These are phyloP conservation scores for Xylariaceae sp. DNA, from an alignment of 2,329 filamentous ascomycete species.

Conservation along the genomic window DNA sequence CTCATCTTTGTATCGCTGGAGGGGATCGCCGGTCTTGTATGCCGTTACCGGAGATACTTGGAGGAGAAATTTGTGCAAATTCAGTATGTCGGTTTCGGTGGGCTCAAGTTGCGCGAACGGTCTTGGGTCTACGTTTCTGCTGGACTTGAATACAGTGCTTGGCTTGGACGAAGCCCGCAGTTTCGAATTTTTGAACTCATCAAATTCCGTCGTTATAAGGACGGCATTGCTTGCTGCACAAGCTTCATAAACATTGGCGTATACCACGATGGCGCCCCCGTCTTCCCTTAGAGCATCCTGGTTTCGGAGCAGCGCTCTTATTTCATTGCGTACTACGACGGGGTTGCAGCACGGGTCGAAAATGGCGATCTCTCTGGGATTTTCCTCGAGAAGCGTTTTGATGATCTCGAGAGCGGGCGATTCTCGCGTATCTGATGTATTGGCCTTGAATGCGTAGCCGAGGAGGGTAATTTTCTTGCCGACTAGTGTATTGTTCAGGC, in stretches of 20 bases:
- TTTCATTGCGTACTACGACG: slow-evolving; percentile 47
- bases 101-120: slow-evolving; percentile 38
- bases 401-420: slow-evolving; percentile 66
- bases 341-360: slow-evolving; percentile 63
- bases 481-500: slow-evolving; percentile 64
- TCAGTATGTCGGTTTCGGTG: slow-evolving; percentile 44
- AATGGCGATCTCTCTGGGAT: slow-evolving; percentile 59
- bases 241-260: slow-evolving; percentile 46
- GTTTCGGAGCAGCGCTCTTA: slow-evolving; percentile 40
- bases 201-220: slow-evolving; percentile 53
- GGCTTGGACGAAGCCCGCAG: slow-evolving; percentile 15
- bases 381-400: slow-evolving; percentile 60
- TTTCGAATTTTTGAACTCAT: slow-evolving; percentile 46
- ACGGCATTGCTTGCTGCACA: slow-evolving; percentile 47
- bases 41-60: slow-evolving; percentile 21
- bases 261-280: slow-evolving; percentile 43
- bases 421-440: slow-evolving; percentile 72
- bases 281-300: slow-evolving; percentile 31
- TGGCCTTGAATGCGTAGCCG: slow-evolving; percentile 77
- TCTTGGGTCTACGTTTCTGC: slow-evolving; percentile 38
- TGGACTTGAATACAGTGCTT: neutral
- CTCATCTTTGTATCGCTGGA: slow-evolving; percentile 42
- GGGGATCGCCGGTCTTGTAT: slow-evolving; percentile 37
- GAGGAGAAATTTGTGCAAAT: slow-evolving; percentile 46
- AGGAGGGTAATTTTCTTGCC: slow-evolving; percentile 70